Evolutionary conservation across 192 early-diverging fungal species (phyloP).

Genomic region (Mortierella hygrophila): DNA sequence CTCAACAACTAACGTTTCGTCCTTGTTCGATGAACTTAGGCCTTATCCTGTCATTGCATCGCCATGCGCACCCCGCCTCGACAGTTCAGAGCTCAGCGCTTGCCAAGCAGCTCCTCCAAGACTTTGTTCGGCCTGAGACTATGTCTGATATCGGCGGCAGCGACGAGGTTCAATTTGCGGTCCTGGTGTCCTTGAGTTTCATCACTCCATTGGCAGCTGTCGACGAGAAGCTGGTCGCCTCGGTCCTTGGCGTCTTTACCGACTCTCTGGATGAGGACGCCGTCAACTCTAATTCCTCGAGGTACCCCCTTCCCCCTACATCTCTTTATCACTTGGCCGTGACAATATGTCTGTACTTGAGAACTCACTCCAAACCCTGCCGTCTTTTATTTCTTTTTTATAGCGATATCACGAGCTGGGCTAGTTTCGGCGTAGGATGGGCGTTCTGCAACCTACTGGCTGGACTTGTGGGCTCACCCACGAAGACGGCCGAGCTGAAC

Average conservation of each 20-base stretch:
- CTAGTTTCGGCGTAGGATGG: conserved; percentile 55
- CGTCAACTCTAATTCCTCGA: conserved; percentile 11
- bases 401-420: conserved; percentile 53
- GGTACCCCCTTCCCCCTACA: neutral
- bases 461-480: conserved; percentile 41
- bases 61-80: conserved; percentile 37
- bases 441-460: conserved; percentile 56
- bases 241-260: conserved; percentile 41
- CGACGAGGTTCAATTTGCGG: conserved; percentile 61
- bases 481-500: conserved; percentile 49
- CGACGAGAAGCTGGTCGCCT: conserved; percentile 54
- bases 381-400: neutral
- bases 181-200: conserved; percentile 51
- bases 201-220: conserved; percentile 50
- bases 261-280: conserved; percentile 28
- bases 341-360: neutral
- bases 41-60: conserved; percentile 34
- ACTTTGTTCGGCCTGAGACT: conserved; percentile 37
- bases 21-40: neutral
- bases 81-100: conserved; percentile 38
- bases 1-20: neutral
- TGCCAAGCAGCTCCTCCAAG: conserved; percentile 46
- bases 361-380: neutral
- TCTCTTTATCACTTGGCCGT: neutral
- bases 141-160: conserved; percentile 43